These are phyloP conservation scores for Talaromyces sp. DNA, from an alignment of 2,329 filamentous ascomycete species.

Conservation along the genomic window DNA sequence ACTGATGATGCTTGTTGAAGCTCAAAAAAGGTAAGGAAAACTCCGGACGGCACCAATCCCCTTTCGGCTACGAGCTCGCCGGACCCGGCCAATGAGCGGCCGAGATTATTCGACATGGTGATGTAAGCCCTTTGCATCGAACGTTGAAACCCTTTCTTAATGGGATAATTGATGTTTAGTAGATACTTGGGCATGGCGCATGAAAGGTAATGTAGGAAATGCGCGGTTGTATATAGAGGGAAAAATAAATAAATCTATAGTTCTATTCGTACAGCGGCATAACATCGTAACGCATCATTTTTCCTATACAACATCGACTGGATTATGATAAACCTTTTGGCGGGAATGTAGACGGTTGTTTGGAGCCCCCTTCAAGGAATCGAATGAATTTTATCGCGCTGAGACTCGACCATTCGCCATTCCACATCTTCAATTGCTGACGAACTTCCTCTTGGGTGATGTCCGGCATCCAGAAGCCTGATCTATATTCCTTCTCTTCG, in stretches of 20 bases:
- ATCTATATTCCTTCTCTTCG: conserved; percentile 73
- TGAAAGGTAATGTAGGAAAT: too few relatives aligned
- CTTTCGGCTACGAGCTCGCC: neutral
- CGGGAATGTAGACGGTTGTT: conserved; percentile 71
- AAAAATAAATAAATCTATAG: conserved; percentile 10
- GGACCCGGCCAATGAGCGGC: conserved; percentile 6
- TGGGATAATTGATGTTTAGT: too few relatives aligned
- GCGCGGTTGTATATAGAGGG: neutral
- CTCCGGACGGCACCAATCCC: conserved; percentile 22
- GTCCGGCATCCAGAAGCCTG: conserved; percentile 78
- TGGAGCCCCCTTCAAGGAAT: conserved; percentile 59
- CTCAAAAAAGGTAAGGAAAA: conserved; percentile 19
- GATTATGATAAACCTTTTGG: conserved; percentile 54
- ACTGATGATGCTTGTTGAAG: conserved; percentile 15
- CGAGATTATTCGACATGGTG: conserved; percentile 19
- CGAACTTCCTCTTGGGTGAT: conserved; percentile 63
- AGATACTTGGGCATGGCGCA: neutral
- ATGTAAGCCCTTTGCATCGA: conserved; percentile 19
- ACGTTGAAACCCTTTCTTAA: too few relatives aligned
- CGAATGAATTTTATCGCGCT: conserved; percentile 72
- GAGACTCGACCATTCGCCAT: conserved; percentile 77
- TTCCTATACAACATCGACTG: neutral
- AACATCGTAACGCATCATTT: conserved; percentile 11
- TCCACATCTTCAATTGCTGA: conserved; percentile 65
- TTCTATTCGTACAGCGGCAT: conserved; percentile 12